Evolutionary conservation across 2,329 filamentous ascomycete genomes (phyloP).

Genomic region (Xylariaceae sp.): DNA sequence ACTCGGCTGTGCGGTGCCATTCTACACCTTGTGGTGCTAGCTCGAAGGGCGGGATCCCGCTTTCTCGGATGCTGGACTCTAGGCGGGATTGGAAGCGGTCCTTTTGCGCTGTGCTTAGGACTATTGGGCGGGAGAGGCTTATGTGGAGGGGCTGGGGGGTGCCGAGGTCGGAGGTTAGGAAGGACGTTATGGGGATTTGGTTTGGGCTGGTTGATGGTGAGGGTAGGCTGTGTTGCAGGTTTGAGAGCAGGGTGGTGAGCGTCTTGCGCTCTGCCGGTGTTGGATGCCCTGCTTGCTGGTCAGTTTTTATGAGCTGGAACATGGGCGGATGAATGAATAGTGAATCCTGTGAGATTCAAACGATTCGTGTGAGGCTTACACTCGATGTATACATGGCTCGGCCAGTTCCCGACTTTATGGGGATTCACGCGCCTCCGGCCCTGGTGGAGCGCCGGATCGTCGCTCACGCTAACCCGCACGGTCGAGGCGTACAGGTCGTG

Average conservation of each 20-base stretch:
- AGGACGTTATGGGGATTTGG: slow-evolving; percentile 52
- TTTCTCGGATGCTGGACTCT: slow-evolving; percentile 32
- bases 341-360: not conserved
- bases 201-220: slow-evolving; percentile 20
- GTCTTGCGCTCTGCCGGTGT: slow-evolving; percentile 40
- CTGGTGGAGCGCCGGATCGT: slow-evolving; percentile 80
- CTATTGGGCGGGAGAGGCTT: slow-evolving; percentile 78
- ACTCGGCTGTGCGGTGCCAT: slow-evolving; percentile 52
- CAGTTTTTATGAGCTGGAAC: not conserved
- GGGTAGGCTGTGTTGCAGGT: slow-evolving; percentile 35
- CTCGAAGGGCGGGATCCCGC: slow-evolving; percentile 39
- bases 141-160: slow-evolving; percentile 80
- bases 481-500: slow-evolving; percentile 86
- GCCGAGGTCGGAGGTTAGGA: slow-evolving; percentile 73
- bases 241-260: slow-evolving; percentile 43
- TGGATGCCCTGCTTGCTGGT: slow-evolving; percentile 27
- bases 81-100: slow-evolving; percentile 61
- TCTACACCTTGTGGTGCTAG: slow-evolving; percentile 40
- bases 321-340: not conserved
- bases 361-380: slow-evolving; percentile 54
- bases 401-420: slow-evolving; percentile 87
- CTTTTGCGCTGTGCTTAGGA: slow-evolving; percentile 68
- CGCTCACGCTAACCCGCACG: slow-evolving; percentile 69
- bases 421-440: slow-evolving; percentile 78
- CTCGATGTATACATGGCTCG: slow-evolving; percentile 86